Base-by-base conservation (phyloP, 1,284 basidiomycete genomes). In the Gymnopus androsaceus region DNA sequence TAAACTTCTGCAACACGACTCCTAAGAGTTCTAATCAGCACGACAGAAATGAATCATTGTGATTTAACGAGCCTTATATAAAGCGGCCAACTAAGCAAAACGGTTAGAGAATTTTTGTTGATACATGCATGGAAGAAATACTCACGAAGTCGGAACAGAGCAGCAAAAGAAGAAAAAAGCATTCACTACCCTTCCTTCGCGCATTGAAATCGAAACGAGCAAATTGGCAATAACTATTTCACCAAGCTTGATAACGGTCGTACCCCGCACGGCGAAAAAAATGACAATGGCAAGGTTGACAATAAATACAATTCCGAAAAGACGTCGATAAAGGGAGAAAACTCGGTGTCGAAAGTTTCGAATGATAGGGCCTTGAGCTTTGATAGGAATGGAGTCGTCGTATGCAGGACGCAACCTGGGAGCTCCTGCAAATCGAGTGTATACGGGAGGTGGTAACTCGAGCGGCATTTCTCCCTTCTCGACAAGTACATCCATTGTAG, bases 111-210 rank as follows among this genome's bases (percentile, higher is more conserved):
- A 25, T 15, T 6, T 14, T 15, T 9, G 28, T 27, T 25, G 9
- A 27, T 14, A 15, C 25, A 8, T 3, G n/a, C 48, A 34, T 21
- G 2, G 19, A 15, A 6, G 55, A 44, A 38, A 30, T 27, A 71
- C 73, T 64, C 59, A 81, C 78, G 77, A 78, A 30, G 67, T 46
- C 15, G 81, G 80, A 15, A 81, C 75, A 30, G 79, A 69, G 54
- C 78, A 81, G 51, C 75, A 78, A 7, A 80, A 68, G 30, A 74
- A 77, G 70, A 82, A 84, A 64, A 83, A 80, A 0, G 74, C 70
- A 60, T 84, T 82, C 61, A 83, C 76, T 23, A 84, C 78, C 59
- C 83, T 80, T 65, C 83, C 82, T 66, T 84, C 82, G 25, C 82
- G 76, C 78, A 85, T 82, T n/a, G 84, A 68, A 51, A 84, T 78